Evolutionary conservation across 768 basidiomycete species (phyloP).

Genomic region (Panaeolus papilionaceus): DNA sequence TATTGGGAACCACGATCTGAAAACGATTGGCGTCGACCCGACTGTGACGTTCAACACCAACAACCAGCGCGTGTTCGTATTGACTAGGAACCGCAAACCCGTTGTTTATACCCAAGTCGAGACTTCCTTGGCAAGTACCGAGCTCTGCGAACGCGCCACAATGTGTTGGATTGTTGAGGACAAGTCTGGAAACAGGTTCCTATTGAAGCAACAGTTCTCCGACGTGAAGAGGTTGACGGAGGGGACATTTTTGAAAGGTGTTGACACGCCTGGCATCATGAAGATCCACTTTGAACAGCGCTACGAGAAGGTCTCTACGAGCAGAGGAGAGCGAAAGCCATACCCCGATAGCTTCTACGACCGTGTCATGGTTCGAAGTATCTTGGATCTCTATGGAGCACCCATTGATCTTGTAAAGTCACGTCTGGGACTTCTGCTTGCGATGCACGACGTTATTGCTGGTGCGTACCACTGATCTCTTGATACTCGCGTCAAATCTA

Average conservation of each 20-base stretch:
- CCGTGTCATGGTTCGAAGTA: neutral
- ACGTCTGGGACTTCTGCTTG: neutral
- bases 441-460: neutral
- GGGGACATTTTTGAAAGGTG: neutral
- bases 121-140: neutral
- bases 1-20: conserved; percentile 2
- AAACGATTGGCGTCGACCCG: neutral
- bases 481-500: no score
- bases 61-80: neutral
- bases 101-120: neutral
- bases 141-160: neutral
- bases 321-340: neutral
- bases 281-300: neutral
- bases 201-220: neutral
- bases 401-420: neutral
- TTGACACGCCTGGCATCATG: neutral
- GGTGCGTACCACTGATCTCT: neutral
- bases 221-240: neutral
- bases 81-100: neutral
- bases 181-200: neutral
- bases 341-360: conserved; percentile 6
- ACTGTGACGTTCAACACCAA: neutral
- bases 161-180: conserved; percentile 4
- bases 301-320: neutral
- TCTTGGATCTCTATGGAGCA: neutral